Evolutionary conservation across 805 yeast species (phyloP).

Genomic region (Kazachstania martiniae): DNA sequence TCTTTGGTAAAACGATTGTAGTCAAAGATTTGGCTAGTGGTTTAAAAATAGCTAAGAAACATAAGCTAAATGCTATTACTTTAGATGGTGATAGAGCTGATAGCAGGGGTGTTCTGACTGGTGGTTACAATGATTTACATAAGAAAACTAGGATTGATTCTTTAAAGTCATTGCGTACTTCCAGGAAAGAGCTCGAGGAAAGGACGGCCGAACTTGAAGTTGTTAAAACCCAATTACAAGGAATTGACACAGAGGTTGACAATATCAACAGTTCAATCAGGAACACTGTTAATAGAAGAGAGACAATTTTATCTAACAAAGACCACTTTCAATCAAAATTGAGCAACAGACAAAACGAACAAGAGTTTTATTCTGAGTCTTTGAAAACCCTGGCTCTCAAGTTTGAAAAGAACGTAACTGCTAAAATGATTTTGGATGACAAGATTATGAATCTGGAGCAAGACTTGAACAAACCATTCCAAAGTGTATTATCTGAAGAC

Average conservation of each 20-base stretch:
- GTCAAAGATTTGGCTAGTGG: slow-evolving; percentile 61
- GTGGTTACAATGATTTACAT: slow-evolving; percentile 68
- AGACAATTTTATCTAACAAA: slow-evolving; percentile 31
- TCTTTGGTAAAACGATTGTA: slow-evolving; percentile 75
- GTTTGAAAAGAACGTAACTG: slow-evolving; percentile 25
- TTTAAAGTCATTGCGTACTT: slow-evolving; percentile 43
- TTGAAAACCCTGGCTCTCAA: slow-evolving; percentile 28
- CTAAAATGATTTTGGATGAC: slow-evolving; percentile 28
- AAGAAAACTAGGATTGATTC: slow-evolving; percentile 62
- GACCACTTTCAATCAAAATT: slow-evolving; percentile 36
- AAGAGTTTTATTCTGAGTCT: slow-evolving; percentile 35
- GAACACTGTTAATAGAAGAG: slow-evolving; percentile 29
- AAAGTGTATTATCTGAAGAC: slow-evolving; percentile 36
- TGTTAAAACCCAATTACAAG: slow-evolving; percentile 31
- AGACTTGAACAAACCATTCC: slow-evolving; percentile 48
- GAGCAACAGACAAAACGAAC: slow-evolving; percentile 34
- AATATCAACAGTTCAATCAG: slow-evolving; percentile 36
- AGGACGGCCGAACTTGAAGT: slow-evolving; percentile 32
- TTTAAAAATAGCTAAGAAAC: slow-evolving; percentile 49
- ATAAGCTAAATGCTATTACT: slow-evolving; percentile 67
- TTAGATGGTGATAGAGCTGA: slow-evolving; percentile 88
- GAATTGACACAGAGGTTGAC: slow-evolving; percentile 44
- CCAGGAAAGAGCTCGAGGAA: slow-evolving; percentile 25
- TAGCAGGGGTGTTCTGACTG: slow-evolving; percentile 72
- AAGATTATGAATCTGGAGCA: slow-evolving; percentile 34